Evolutionary conservation across 768 basidiomycete species (phyloP).

Genomic region (Leccinum incarnatum): DNA sequence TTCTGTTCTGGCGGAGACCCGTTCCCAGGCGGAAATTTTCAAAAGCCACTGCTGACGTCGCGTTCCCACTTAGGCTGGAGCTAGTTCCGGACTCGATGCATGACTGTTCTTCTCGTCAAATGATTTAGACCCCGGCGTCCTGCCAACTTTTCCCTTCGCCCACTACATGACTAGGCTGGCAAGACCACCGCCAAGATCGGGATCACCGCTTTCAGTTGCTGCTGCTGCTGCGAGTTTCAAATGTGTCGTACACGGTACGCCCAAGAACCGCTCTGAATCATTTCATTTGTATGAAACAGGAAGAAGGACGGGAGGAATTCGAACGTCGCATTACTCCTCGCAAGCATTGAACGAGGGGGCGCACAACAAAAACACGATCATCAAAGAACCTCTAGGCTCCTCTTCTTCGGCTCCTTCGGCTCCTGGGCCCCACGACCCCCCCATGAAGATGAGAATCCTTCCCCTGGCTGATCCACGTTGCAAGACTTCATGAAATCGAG

Average conservation of each 20-base stretch:
- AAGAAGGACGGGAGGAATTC: conserved; percentile 13
- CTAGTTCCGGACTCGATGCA: background rate
- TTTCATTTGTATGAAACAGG: conserved; percentile 26
- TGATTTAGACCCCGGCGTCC: background rate
- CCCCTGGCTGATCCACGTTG: background rate
- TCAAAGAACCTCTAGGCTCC: background rate
- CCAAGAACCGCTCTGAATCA: conserved; percentile 1
- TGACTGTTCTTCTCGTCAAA: background rate
- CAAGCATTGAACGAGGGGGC: conserved; percentile 1
- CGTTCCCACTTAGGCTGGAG: background rate
- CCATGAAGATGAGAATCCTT: conserved; percentile 8
- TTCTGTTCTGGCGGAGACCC: conserved; percentile 2
- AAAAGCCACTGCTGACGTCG: background rate
- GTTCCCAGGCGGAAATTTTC: conserved; percentile 15
- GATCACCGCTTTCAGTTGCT: background rate
- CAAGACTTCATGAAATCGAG: background rate
- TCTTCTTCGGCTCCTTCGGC: background rate
- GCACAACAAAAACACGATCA: conserved; percentile 11
- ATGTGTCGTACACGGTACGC: background rate
- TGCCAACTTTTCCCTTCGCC: background rate
- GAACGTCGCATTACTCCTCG: conserved; percentile 9
- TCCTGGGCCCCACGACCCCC: background rate
- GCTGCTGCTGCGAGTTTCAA: conserved; percentile 10
- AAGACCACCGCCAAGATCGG: conserved; percentile 2
- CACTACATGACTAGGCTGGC: background rate